These are phyloP conservation scores for Phytopythium chamaehyphon DNA, from an alignment of 352 stramenopile genomes.

Conservation along the genomic window DNA sequence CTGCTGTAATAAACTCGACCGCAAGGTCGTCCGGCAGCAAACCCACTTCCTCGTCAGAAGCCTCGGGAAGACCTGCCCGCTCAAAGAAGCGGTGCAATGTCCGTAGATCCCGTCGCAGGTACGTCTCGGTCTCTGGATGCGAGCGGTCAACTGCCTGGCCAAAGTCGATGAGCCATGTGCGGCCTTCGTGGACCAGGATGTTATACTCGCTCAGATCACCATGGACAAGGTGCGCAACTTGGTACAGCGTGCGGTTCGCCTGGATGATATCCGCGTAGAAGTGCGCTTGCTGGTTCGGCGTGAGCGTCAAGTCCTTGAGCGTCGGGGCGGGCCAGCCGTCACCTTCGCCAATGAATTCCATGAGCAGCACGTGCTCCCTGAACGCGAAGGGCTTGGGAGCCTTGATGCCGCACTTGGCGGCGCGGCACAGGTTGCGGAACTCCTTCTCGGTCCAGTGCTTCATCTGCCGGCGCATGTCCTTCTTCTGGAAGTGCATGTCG, in stretches of 20 bases:
- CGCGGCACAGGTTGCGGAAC: constrained; percentile 57
- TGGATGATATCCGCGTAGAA: constrained; percentile 54
- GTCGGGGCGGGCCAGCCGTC: constrained; percentile 58
- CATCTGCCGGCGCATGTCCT: constrained; percentile 61
- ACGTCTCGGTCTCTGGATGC: constrained; percentile 63
- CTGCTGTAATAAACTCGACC: constrained; percentile 36
- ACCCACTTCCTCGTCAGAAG: constrained; percentile 29
- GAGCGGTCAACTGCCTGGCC: constrained; percentile 82
- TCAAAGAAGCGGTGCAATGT: constrained; percentile 81
- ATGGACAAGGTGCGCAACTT: constrained; percentile 53
- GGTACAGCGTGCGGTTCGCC: constrained; percentile 43
- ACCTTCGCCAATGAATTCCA: constrained; percentile 53
- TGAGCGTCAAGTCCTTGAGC: constrained; percentile 65
- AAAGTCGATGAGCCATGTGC: constrained; percentile 91
- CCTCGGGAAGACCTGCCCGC: constrained; percentile 30
- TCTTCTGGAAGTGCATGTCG: constrained; percentile 71
- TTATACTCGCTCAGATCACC: constrained; percentile 88
- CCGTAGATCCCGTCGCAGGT: constrained; percentile 70
- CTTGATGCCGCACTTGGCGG: constrained; percentile 38
- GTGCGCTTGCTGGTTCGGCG: constrained; percentile 37
- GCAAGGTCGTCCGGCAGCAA: constrained; percentile 36
- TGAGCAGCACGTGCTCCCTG: constrained; percentile 70
- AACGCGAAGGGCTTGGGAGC: constrained; percentile 38
- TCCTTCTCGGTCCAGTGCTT: constrained; percentile 77
- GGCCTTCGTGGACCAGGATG: constrained; percentile 71